Base-by-base conservation (phyloP, 164 flowering plant genomes). In the Stephania yunnanensis region DNA sequence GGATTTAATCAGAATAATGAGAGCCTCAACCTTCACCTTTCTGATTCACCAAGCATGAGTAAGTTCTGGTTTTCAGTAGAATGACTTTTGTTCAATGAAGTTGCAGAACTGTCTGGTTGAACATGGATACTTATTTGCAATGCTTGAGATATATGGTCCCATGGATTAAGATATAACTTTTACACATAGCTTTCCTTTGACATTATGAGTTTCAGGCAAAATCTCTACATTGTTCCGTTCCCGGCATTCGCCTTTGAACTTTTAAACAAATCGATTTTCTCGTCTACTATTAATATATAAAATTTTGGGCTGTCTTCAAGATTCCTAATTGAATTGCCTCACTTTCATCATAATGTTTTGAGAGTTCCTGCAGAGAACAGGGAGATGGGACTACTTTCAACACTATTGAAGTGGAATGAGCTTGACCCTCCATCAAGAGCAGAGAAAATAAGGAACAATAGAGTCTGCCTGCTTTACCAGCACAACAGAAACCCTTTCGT, bases 401-500 rank as follows among this genome's bases (percentile, higher is more conserved):
- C 80, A 36, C 67, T 87, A 76, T 31, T 87, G 77, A 76, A 82
- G 68, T 85, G 90, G 90, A 85, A 87, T 74, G 86, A 84, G 71
- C 76, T 78, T 20, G 90, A 87, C 71, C 90, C 90, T 20, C 90
- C 90, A 52, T 87, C 90, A 71, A 81, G 79, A 79, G 82, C 78
- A 68, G 88, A 87, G 83, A 78, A 79, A 73, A 68, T 85, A 76
- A 80, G 88, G 77, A 87, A 85, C 83, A 81, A 85, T 15, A 84
- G 88, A 78, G 76, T 87, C 68, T 87, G 87, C 78, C 75, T 58
- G 73, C 78, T 81, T 10, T 87, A 85, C 77, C 89, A 85, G 80
- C 89, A 85, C 75, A 87, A 87, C 68, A 80, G 89, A 78, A 87
- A 87, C 73, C 89, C 89, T 74, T 87, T 87, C 52, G 80, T 87